Percentiles rank a stretch among this genome's conserved stretches.
These are phyloP conservation scores for Phyllosticta citriasiana DNA, from an alignment of 2,329 filamentous ascomycete species.

Conservation along the genomic window DNA sequence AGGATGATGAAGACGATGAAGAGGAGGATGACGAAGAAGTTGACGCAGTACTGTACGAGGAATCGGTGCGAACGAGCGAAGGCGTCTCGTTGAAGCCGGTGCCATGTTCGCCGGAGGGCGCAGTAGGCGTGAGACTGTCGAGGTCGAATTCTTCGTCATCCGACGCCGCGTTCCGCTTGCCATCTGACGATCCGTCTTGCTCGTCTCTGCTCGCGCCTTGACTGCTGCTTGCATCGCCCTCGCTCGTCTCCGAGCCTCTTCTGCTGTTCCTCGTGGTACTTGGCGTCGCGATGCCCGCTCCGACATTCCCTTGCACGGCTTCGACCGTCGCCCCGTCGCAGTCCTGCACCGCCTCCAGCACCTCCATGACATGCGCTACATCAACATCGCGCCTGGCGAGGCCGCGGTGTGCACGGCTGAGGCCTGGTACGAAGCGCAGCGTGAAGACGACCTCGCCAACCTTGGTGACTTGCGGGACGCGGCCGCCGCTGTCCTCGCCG, in stretches of 20 bases:
- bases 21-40: background rate
- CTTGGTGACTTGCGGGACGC: constrained; percentile 34
- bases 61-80: background rate
- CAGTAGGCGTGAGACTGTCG: constrained; percentile 13
- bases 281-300: background rate
- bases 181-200: constrained; percentile 19
- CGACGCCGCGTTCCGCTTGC: constrained; percentile 14
- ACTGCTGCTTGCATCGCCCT: background rate
- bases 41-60: background rate
- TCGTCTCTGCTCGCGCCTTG: constrained; percentile 7
- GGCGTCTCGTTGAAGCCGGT: constrained; percentile 12
- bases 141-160: constrained; percentile 12
- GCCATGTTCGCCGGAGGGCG: constrained; percentile 18
- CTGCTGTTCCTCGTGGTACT: background rate
- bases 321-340: constrained; percentile 32
- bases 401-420: constrained; percentile 48
- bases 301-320: background rate
- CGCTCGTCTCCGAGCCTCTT: constrained; percentile 8
- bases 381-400: constrained; percentile 47
- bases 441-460: constrained; percentile 49
- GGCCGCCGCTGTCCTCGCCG: background rate
- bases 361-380: constrained; percentile 52
- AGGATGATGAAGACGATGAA: background rate
- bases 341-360: constrained; percentile 51
- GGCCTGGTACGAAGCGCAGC: constrained; percentile 51